Evolutionary conservation across 306 rosid genomes (phyloP).

Genomic region (Cicer yamashitae): DNA sequence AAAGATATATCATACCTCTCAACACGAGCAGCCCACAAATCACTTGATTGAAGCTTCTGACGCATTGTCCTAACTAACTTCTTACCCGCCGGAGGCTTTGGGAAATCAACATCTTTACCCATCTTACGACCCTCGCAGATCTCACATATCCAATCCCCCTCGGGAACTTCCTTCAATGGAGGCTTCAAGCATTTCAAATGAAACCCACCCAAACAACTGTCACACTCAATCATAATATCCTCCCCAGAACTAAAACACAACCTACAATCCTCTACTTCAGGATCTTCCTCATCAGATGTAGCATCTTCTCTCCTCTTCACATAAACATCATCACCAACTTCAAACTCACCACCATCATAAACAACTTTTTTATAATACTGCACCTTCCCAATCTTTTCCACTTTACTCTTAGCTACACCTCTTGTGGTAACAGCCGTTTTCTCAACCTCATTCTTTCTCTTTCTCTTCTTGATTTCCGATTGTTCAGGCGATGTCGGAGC

Average conservation of each 20-base stretch:
- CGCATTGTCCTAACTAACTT: slow-evolving; percentile 70
- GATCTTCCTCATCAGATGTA: slow-evolving; percentile 68
- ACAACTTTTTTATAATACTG: slow-evolving; percentile 71
- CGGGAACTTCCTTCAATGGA: slow-evolving; percentile 78
- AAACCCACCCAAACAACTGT: slow-evolving; percentile 85
- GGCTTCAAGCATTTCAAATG: slow-evolving; percentile 90
- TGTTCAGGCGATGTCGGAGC: slow-evolving; percentile 65
- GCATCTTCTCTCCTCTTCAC: slow-evolving; percentile 83
- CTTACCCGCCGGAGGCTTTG: slow-evolving; percentile 71
- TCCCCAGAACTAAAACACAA: slow-evolving; percentile 67
- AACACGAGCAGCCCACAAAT: slow-evolving; percentile 85
- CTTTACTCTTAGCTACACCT: slow-evolving; percentile 48
- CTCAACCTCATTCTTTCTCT: slow-evolving; percentile 43
- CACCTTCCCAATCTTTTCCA: slow-evolving; percentile 16
- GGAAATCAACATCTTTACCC: slow-evolving; percentile 64
- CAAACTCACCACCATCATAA: slow-evolving; percentile 87
- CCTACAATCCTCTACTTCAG: slow-evolving; percentile 76
- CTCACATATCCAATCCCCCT: slow-evolving; percentile 84
- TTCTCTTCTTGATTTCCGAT: slow-evolving; percentile 62
- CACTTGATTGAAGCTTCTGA: slow-evolving; percentile 85
- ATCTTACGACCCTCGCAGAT: slow-evolving; percentile 73
- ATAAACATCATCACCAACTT: slow-evolving; percentile 73
- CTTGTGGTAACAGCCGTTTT: slow-evolving; percentile 58
- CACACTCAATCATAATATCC: slow-evolving; percentile 86
- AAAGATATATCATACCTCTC: slow-evolving; percentile 54